Evolutionary conservation across 352 stramenopile species (phyloP).

Genomic region (Phytophthora constricta): DNA sequence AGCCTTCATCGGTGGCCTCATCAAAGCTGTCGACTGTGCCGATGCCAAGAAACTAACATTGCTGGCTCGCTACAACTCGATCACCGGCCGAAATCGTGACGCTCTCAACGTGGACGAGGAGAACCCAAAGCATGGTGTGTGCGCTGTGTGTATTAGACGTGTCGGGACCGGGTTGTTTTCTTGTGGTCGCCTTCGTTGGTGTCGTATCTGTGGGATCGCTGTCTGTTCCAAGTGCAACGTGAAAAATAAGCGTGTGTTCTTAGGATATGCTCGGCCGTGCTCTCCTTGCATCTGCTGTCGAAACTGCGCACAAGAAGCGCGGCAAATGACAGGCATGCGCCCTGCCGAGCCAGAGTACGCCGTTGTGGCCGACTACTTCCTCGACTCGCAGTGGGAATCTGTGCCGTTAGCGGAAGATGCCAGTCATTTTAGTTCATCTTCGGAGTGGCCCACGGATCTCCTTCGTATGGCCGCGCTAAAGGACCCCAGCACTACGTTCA

Average conservation of each 20-base stretch:
- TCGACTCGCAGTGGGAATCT: conserved; percentile 2
- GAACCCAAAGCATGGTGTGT: conserved; percentile 25
- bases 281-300: conserved; percentile 34
- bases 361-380: conserved; percentile 31
- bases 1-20: conserved; percentile 33
- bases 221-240: conserved; percentile 53
- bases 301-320: conserved; percentile 35
- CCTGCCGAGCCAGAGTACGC: conserved; percentile 27
- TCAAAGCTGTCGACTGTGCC: conserved; percentile 34
- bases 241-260: conserved; percentile 50
- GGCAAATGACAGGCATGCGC: conserved; percentile 31
- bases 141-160: conserved; percentile 30
- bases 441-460: background rate
- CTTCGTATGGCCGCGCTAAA: background rate
- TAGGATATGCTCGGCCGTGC: conserved; percentile 21
- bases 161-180: conserved; percentile 25
- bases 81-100: conserved; percentile 29
- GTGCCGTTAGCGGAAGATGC: conserved; percentile 2
- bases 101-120: conserved; percentile 22
- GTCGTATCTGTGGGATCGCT: conserved; percentile 41
- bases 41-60: conserved; percentile 54
- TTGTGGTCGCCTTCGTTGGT: conserved; percentile 27
- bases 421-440: background rate
- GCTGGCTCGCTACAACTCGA: conserved; percentile 30
- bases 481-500: conserved; percentile 1